Evolutionary conservation across 2,329 filamentous ascomycete genomes (phyloP).

Genomic region (Phaeosphaeria sp.): DNA sequence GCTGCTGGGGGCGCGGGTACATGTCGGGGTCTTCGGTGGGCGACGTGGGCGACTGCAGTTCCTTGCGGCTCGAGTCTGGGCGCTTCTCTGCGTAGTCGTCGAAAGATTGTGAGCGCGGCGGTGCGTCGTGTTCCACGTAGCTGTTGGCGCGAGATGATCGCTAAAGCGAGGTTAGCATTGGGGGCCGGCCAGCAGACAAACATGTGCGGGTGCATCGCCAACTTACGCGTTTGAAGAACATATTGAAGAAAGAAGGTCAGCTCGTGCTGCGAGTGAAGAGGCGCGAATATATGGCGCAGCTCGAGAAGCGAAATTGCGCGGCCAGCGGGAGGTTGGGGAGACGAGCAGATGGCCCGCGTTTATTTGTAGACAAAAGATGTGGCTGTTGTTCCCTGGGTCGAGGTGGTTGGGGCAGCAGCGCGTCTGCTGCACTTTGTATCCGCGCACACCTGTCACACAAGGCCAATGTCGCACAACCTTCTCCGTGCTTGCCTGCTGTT

Average conservation of each 20-base stretch:
- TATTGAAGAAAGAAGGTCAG: slow-evolving; percentile 39
- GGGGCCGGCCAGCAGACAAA: background rate
- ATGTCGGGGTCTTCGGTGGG: slow-evolving; percentile 47
- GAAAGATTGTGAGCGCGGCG: slow-evolving; percentile 48
- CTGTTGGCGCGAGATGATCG: slow-evolving; percentile 49
- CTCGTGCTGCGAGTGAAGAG: slow-evolving; percentile 20
- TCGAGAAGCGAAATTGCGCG: slow-evolving; percentile 24
- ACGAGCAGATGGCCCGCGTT: slow-evolving; percentile 10
- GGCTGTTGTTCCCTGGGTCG: slow-evolving; percentile 18
- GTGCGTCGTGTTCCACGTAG: slow-evolving; percentile 57
- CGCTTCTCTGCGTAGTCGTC: slow-evolving; percentile 50
- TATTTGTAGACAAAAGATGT: slow-evolving; percentile 15
- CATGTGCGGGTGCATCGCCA: background rate
- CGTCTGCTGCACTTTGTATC: background rate
- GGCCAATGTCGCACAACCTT: background rate
- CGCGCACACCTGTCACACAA: background rate
- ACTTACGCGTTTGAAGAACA: slow-evolving; percentile 56
- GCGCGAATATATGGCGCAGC: slow-evolving; percentile 31
- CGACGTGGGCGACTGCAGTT: slow-evolving; percentile 36
- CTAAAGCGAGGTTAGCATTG: background rate
- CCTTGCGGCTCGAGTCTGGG: slow-evolving; percentile 49
- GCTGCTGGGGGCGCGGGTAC: slow-evolving; percentile 53
- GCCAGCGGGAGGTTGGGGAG: slow-evolving; percentile 22
- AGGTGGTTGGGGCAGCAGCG: slow-evolving; percentile 21
- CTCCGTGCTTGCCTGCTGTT: background rate